A percentile compares a stretch with the other conserved stretches of the same genome.
phyloP scores from a whole-genome alignment of 306 rosid species.

The Inga leiocalycina region DNA sequence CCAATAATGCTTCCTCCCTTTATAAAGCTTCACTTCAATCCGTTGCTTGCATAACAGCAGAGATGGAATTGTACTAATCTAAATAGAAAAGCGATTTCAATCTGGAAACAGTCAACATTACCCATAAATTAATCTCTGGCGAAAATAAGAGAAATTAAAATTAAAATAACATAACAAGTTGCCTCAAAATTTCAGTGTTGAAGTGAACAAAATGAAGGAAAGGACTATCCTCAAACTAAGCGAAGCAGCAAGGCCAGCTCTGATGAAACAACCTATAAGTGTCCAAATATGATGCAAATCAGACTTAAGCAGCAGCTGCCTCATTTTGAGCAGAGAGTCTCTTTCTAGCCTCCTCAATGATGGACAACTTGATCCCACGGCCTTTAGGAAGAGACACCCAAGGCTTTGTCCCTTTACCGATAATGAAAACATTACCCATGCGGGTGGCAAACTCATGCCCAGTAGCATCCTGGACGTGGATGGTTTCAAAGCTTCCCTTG shows the following conservation, averaged over 20 bases:
- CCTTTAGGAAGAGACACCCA: conserved; percentile 61
- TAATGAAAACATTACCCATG: conserved; percentile 54
- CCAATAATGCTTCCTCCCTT: no score
- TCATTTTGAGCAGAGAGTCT: conserved; percentile 48
- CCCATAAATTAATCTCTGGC: neutral
- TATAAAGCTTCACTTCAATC: neutral
- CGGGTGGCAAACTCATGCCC: conserved; percentile 67
- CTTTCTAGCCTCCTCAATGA: conserved; percentile 66
- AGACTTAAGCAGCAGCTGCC: conserved; percentile 36
- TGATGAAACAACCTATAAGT: neutral
- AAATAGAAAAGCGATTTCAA: neutral
- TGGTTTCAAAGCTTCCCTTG: conserved; percentile 64
- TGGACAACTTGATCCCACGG: conserved; percentile 62
- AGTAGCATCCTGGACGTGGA: conserved; percentile 59
- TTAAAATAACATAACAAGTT: neutral
- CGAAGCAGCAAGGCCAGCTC: neutral
- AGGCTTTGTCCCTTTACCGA: conserved; percentile 60
- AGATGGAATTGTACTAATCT: neutral
- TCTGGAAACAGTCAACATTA: neutral
- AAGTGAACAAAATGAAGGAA: neutral
- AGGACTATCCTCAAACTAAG: neutral
- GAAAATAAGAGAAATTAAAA: neutral
- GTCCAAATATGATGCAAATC: neutral
- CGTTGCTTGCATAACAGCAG: neutral
- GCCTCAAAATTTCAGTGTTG: neutral